These are phyloP conservation scores for Fusarium miscanthi DNA, from an alignment of 2,329 filamentous ascomycete species.

Conservation along the genomic window DNA sequence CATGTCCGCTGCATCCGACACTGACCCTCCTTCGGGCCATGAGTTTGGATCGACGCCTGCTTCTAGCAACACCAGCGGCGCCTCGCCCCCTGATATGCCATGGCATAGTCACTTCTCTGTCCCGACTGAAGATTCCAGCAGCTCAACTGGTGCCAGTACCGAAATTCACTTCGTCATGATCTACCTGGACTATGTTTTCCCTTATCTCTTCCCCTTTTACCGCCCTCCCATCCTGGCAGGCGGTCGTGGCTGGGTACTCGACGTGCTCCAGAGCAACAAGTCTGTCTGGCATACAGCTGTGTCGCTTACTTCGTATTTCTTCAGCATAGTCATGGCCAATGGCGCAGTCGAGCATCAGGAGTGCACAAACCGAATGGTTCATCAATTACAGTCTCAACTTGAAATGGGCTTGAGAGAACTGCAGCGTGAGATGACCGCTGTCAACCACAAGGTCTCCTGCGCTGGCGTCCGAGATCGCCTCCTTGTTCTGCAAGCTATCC, in stretches of 20 bases:
- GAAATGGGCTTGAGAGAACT: constrained; percentile 58
- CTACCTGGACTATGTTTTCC: constrained; percentile 71
- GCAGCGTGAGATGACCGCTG: constrained; percentile 54
- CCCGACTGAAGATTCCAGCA: constrained; percentile 36
- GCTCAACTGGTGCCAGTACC: constrained; percentile 41
- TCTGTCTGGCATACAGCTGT: constrained; percentile 68
- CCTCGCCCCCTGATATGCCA: constrained; percentile 48
- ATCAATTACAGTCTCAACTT: constrained; percentile 57
- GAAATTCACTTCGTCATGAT: constrained; percentile 63
- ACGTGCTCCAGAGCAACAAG: constrained; percentile 66
- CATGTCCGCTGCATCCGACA: constrained; percentile 45
- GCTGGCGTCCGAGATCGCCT: constrained; percentile 51
- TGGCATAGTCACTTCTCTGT: constrained; percentile 49
- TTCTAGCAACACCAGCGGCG: constrained; percentile 47
- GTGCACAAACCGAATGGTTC: constrained; percentile 51
- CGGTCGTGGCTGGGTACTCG: constrained; percentile 70
- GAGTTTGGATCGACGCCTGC: constrained; percentile 44
- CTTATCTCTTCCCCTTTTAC: constrained; percentile 73
- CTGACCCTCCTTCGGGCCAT: constrained; percentile 42
- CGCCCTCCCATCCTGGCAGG: constrained; percentile 64
- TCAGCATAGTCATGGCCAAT: constrained; percentile 57
- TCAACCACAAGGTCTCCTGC: constrained; percentile 48
- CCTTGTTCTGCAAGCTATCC: constrained; percentile 60
- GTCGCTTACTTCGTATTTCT: constrained; percentile 68
- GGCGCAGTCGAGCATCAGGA: constrained; percentile 49